phyloP scores from a whole-genome alignment of 2,329 filamentous ascomycete genomes.

The Pyricularia pennisetigena region DNA sequence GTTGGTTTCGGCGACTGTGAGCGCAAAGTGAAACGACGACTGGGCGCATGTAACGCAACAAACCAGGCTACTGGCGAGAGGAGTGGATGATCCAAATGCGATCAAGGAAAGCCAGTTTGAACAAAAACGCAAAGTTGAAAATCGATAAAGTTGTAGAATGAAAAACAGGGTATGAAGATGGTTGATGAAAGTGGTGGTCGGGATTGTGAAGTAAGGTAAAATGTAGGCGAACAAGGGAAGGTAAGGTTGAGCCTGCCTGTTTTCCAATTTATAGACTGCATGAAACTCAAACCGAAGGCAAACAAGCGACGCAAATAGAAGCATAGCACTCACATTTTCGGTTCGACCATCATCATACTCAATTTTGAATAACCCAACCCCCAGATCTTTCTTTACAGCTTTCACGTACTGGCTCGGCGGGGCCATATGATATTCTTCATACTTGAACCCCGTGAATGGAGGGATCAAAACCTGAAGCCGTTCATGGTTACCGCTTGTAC shows the following conservation, averaged over 20 bases:
- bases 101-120: too few species aligned
- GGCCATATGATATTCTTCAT: slow-evolving; percentile 6
- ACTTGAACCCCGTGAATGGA: slow-evolving; percentile 4
- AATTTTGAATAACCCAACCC: slow-evolving; percentile 6
- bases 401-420: slow-evolving; percentile 11
- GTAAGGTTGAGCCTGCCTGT: neutral
- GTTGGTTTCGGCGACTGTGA: too few species aligned
- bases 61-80: too few species aligned
- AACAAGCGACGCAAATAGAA: neutral
- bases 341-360: slow-evolving; percentile 11
- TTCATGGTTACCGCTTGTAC: neutral
- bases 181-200: neutral
- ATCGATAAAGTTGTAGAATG: neutral
- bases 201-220: neutral
- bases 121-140: too few species aligned
- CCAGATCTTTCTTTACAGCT: slow-evolving; percentile 4
- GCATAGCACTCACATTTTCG: slow-evolving; percentile 9
- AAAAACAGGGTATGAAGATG: neutral
- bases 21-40: neutral
- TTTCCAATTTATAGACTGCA: neutral
- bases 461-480: slow-evolving; percentile 9
- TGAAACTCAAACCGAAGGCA: neutral
- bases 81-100: too few species aligned
- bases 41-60: neutral
- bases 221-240: neutral